Evolutionary conservation across 1,284 basidiomycete species (phyloP).

Genomic region (Cutaneotrichosporon sp.): DNA sequence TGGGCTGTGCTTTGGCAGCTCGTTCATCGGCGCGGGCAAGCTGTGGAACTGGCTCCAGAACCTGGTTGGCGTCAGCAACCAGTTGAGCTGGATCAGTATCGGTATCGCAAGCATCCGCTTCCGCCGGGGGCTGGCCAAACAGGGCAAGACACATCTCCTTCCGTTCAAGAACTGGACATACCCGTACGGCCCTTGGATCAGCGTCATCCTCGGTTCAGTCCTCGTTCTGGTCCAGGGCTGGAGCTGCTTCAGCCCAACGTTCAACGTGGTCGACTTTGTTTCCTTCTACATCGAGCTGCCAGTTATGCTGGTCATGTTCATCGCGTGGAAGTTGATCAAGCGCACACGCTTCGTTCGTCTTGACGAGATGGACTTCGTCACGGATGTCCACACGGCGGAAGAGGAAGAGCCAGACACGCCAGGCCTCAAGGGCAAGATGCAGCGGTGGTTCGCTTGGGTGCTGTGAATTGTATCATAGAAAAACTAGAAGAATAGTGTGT

Average conservation of each 20-base stretch:
- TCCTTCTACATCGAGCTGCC: slow-evolving; percentile 61
- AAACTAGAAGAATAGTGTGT: not conserved
- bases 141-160: slow-evolving; percentile 63
- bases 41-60: slow-evolving; percentile 25
- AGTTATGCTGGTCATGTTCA: slow-evolving; percentile 74
- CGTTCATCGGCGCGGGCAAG: slow-evolving; percentile 55
- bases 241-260: slow-evolving; percentile 60
- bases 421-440: not conserved
- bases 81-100: slow-evolving; percentile 74
- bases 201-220: slow-evolving; percentile 39
- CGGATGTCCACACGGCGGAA: slow-evolving; percentile 61
- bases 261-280: slow-evolving; percentile 30
- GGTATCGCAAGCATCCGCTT: slow-evolving; percentile 76
- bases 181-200: slow-evolving; percentile 33
- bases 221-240: slow-evolving; percentile 48
- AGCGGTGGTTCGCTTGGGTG: not conserved
- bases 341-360: slow-evolving; percentile 33
- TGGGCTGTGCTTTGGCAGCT: slow-evolving; percentile 60
- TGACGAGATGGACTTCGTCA: slow-evolving; percentile 40
- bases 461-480: not conserved
- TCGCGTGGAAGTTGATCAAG: slow-evolving; percentile 51
- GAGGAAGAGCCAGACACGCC: not conserved
- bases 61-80: slow-evolving; percentile 29
- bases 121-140: slow-evolving; percentile 68
- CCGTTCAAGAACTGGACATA: slow-evolving; percentile 57